phyloP scores from a whole-genome alignment of 768 basidiomycete species.

The Amanita muscaria region DNA sequence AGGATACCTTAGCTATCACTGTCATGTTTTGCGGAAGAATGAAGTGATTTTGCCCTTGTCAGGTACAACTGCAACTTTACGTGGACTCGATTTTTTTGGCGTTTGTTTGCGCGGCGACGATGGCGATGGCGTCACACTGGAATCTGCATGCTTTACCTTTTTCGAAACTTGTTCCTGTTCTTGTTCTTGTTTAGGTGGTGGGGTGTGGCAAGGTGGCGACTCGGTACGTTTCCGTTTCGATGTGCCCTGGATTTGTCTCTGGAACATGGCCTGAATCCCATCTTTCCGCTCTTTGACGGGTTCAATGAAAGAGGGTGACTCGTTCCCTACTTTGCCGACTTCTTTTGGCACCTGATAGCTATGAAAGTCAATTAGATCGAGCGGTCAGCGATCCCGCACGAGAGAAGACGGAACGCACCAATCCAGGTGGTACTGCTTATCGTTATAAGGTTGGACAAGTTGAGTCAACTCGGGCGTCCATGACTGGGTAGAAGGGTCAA shows the following conservation, averaged over 20 bases:
- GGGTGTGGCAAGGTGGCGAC: neutral
- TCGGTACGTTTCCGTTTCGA: constrained; percentile 3
- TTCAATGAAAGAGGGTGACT: constrained; percentile 75
- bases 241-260: constrained; percentile 36
- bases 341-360: constrained; percentile 88
- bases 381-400: neutral
- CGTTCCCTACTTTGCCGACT: constrained; percentile 82
- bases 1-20: too few relatives aligned
- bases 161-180: neutral
- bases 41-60: constrained; percentile 7
- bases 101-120: neutral
- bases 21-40: constrained; percentile 5
- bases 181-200: neutral
- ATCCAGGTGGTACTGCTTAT: constrained; percentile 42
- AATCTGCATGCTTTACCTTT: neutral
- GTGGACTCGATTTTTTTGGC: neutral
- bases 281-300: constrained; percentile 75
- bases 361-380: too few relatives aligned
- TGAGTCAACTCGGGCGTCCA: constrained; percentile 58
- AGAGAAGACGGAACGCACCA: constrained; percentile 41
- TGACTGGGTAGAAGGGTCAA: constrained; percentile 59
- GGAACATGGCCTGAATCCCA: constrained; percentile 79
- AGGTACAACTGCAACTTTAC: neutral
- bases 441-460: constrained; percentile 54
- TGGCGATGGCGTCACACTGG: neutral